Percentiles rank a stretch among this genome's conserved stretches.
These are phyloP conservation scores for Boletus speciosus DNA, from an alignment of 768 basidiomycete species.

Conservation along the genomic window DNA sequence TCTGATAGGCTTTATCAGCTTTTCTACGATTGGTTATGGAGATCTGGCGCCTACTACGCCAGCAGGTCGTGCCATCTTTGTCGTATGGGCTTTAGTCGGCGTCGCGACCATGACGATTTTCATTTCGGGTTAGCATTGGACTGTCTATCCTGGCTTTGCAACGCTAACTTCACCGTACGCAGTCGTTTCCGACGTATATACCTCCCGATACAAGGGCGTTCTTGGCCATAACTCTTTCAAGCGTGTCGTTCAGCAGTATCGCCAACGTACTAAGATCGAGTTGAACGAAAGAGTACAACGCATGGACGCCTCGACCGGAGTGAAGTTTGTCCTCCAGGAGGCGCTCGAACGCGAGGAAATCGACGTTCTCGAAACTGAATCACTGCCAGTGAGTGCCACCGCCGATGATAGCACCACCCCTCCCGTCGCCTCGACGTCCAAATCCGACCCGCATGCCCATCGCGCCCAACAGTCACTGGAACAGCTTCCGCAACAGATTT, in stretches of 20 bases:
- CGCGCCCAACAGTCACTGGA: constrained; percentile 34
- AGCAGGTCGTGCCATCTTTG: constrained; percentile 71
- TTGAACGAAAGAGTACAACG: constrained; percentile 11
- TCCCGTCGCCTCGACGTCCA: constrained; percentile 3
- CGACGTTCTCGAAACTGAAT: background rate
- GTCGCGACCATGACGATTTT: constrained; percentile 75
- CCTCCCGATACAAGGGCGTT: constrained; percentile 57
- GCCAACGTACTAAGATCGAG: constrained; percentile 24
- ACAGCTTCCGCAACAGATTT: constrained; percentile 36
- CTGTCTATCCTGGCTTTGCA: background rate
- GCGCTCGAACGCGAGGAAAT: background rate
- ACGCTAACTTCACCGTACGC: background rate
- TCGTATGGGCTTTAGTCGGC: constrained; percentile 75
- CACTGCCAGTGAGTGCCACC: background rate
- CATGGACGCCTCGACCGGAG: background rate
- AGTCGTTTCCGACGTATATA: constrained; percentile 69
- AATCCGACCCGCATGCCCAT: constrained; percentile 3
- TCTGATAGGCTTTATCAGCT: constrained; percentile 59
- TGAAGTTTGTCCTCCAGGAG: background rate
- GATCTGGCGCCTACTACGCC: constrained; percentile 60
- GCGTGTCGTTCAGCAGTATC: constrained; percentile 45
- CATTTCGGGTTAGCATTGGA: constrained; percentile 52
- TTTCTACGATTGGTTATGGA: constrained; percentile 73
- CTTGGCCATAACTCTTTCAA: constrained; percentile 46
- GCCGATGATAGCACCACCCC: background rate